Base-by-base conservation (phyloP, 2,329 filamentous ascomycete species). In the Aspergillus tubingensis region DNA sequence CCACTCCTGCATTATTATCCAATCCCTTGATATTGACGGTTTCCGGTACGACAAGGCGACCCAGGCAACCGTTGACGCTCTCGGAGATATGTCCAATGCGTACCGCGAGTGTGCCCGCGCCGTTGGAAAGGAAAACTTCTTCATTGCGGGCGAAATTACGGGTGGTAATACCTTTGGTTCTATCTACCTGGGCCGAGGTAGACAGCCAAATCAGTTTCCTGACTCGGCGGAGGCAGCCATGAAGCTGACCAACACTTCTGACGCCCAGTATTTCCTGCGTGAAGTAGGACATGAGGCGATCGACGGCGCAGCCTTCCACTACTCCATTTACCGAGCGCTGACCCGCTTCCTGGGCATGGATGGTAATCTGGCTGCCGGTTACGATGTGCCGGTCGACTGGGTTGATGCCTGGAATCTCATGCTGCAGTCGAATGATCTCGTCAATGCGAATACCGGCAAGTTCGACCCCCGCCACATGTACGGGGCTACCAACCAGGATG, bases 31-130 rank as follows among this genome's bases (percentile, higher is more conserved):
- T 65, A 83, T 88, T 55, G 86, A 88, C 67, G 86, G 86, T 0
- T 87, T 86, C 69, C 82, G 86, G 58, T 86, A 87, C 72, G 86
- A 88, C 74, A 88, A 88, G 72, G 86, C 85, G 1, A 82, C 85
- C 17, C 85, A 88, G 66, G 81, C 84, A 13, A 87, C 86, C 0
- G 80, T 87, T 2, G 86, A 88, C 66, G 80, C 85, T 0, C 78
- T 86, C 61, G 85, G 80, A 3, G 80, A 83, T 47, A 87, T 85
- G 69, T 85, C 84, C 32, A 75, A 79, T n/a, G 79, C 80, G 5
- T 82, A 86, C 67, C 79, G 86, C 21, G 74, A 81, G 36, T 88
- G 86, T 67, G 86, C 86, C 5, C 70, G 74, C 3, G 68, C 72
- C 15, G 74, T 83, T 27, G 83, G 83, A 39, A 88, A 88, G 68